phyloP scores from a whole-genome alignment of 352 stramenopile species.

The Globisporangium recalcitrans region DNA sequence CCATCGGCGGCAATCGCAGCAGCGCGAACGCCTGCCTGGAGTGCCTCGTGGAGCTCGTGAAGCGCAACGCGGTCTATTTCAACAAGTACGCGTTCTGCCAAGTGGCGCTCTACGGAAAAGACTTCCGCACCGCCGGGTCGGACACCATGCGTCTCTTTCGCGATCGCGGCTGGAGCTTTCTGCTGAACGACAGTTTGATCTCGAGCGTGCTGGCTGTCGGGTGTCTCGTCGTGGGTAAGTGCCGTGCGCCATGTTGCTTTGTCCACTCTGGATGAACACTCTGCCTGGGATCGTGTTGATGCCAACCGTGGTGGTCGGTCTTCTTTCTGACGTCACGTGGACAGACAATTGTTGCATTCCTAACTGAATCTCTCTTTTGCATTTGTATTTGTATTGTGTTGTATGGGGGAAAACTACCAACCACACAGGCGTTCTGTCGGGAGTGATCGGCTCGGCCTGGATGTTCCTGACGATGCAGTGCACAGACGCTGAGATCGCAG shows the following conservation, averaged over 20 bases:
- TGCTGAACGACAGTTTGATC: conserved; percentile 80
- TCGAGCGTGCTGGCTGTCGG: conserved; percentile 71
- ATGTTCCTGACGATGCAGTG: conserved; percentile 69
- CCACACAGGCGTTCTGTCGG: conserved; percentile 53
- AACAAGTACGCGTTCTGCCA: conserved; percentile 89
- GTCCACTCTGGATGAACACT: background rate
- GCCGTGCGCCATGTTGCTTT: background rate
- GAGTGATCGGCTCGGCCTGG: conserved; percentile 66
- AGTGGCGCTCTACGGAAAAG: conserved; percentile 81
- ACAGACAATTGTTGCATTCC: background rate
- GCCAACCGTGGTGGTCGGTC: no score
- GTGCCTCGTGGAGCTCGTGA: conserved; percentile 66
- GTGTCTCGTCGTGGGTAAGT: conserved; percentile 69
- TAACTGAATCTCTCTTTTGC: conserved; percentile 5
- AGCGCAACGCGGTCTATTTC: conserved; percentile 74
- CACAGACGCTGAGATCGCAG: conserved; percentile 38
- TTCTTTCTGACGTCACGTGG: background rate
- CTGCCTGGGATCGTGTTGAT: background rate
- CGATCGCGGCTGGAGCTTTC: conserved; percentile 67
- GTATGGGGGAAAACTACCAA: background rate
- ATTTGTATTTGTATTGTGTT: background rate
- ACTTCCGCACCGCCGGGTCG: conserved; percentile 62
- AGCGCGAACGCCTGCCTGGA: conserved; percentile 80
- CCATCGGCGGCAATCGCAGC: conserved; percentile 18
- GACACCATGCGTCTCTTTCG: conserved; percentile 83